Base-by-base conservation (phyloP, 2,329 filamentous ascomycete genomes). In the Fusarium subtropicale region DNA sequence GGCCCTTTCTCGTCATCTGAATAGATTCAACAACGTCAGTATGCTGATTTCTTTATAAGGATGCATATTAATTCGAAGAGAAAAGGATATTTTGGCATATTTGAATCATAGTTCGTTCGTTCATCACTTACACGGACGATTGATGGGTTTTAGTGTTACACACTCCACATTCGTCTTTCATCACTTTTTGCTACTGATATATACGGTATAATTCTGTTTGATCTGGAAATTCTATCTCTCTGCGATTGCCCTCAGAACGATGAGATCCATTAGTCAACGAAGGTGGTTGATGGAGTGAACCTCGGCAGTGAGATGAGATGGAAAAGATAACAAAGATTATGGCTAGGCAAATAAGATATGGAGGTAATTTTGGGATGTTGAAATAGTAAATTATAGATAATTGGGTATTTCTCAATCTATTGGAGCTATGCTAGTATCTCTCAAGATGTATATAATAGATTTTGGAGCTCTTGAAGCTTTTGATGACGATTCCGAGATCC, bases 401-500 rank as follows among this genome's bases (percentile, higher is more conserved):
- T 30, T 28, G 20, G 24, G 5, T 11, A 20, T 20, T 7, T 0
- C 0, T 4, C 10, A 3, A 12, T 34, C 20, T 3, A 33, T 15
- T 1, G 11, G 16, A 51, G 31, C 42, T 41, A 33, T 28, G 7
- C 0, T 2, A 7, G 7, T 1, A 6, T 18, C 24, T 11, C 7
- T 6, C 2, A 34, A 10, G 7, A 16, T 30, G 34, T 26, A 41
- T 34, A 18, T 22, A 38, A 22, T 41, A 39, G 2, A 18, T 20
- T 53, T 28, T 5, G 15, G 28, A 69, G 63, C 51, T 69, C 38
- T 51, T 24, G 20, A 46, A 68, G 57, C 48, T 39, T 47, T 45
- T 64, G 41, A 64, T 62, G 58, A 70, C 47, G 53, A 36, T 60
- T 58, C 66, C 48, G 50, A 59, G 31, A 45, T 54, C 69, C 51